phyloP scores from a whole-genome alignment of 1,284 basidiomycete species.

The Apiotrichum gamsii region DNA sequence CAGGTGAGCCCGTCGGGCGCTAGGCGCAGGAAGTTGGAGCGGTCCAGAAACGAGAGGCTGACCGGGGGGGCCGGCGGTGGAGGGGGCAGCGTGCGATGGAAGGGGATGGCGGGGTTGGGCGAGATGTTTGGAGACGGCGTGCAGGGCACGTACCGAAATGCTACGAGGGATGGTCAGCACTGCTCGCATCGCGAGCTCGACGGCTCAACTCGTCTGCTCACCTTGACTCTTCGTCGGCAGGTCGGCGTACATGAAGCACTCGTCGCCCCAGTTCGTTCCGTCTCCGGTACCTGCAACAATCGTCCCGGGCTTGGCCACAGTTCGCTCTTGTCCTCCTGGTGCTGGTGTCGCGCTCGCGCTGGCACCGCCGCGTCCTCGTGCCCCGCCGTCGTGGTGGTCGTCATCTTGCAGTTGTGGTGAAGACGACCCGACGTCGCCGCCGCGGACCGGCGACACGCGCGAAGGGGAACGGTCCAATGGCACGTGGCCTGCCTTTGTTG shows the following conservation, averaged over 20 bases:
- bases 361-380: neutral
- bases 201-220: neutral
- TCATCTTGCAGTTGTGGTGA: no score
- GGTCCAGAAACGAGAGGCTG: constrained; percentile 50
- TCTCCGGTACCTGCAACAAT: constrained; percentile 36
- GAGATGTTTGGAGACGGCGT: constrained; percentile 41
- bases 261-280: constrained; percentile 33
- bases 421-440: neutral
- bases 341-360: constrained; percentile 20
- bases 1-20: constrained; percentile 72
- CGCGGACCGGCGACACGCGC: neutral
- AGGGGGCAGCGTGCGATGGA: constrained; percentile 42
- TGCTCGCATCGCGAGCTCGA: neutral
- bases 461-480: neutral
- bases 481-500: neutral
- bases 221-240: constrained; percentile 36
- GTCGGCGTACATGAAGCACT: constrained; percentile 44
- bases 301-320: constrained; percentile 14
- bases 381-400: neutral
- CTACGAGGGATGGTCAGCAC: constrained; percentile 11
- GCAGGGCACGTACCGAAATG: constrained; percentile 50
- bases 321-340: constrained; percentile 13
- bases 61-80: constrained; percentile 34
- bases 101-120: constrained; percentile 31
- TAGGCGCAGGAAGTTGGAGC: constrained; percentile 59